These are phyloP conservation scores for Calonectria naviculata DNA, from an alignment of 2,329 filamentous ascomycete species.

Conservation along the genomic window DNA sequence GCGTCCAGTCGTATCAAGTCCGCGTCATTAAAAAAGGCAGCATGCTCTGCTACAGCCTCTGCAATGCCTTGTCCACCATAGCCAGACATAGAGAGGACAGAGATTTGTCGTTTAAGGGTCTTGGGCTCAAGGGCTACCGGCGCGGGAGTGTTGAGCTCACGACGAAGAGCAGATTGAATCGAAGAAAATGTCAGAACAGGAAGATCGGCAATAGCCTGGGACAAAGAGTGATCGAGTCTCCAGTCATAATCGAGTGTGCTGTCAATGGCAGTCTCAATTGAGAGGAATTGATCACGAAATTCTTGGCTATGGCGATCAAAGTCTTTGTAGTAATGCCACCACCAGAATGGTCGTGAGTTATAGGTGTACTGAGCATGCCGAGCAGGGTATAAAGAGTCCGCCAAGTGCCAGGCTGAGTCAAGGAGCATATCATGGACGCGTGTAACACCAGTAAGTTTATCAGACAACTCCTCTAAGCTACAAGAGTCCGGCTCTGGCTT, in stretches of 20 bases:
- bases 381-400: slow-evolving; percentile 47
- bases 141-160: slow-evolving; percentile 42
- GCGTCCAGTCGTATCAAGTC: slow-evolving; percentile 77
- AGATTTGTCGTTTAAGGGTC: slow-evolving; percentile 50
- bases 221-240: slow-evolving; percentile 45
- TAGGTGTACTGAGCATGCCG: slow-evolving; percentile 49
- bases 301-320: slow-evolving; percentile 43
- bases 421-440: slow-evolving; percentile 49
- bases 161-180: slow-evolving; percentile 41
- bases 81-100: slow-evolving; percentile 50
- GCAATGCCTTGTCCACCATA: slow-evolving; percentile 52
- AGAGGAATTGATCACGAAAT: slow-evolving; percentile 44
- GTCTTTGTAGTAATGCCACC: slow-evolving; percentile 52
- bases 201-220: slow-evolving; percentile 49
- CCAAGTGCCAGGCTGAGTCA: slow-evolving; percentile 50
- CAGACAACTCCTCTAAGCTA: slow-evolving; percentile 23
- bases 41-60: slow-evolving; percentile 67
- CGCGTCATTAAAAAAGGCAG: slow-evolving; percentile 70
- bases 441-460: slow-evolving; percentile 32
- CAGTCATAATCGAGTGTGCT: slow-evolving; percentile 44
- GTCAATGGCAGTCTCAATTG: slow-evolving; percentile 40
- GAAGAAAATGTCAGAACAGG: slow-evolving; percentile 47
- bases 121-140: slow-evolving; percentile 46
- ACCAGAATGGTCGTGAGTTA: slow-evolving; percentile 51
- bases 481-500: slow-evolving; percentile 7